phyloP scores from a whole-genome alignment of 2,329 filamentous ascomycete species.

The Fusarium albosuccineum region DNA sequence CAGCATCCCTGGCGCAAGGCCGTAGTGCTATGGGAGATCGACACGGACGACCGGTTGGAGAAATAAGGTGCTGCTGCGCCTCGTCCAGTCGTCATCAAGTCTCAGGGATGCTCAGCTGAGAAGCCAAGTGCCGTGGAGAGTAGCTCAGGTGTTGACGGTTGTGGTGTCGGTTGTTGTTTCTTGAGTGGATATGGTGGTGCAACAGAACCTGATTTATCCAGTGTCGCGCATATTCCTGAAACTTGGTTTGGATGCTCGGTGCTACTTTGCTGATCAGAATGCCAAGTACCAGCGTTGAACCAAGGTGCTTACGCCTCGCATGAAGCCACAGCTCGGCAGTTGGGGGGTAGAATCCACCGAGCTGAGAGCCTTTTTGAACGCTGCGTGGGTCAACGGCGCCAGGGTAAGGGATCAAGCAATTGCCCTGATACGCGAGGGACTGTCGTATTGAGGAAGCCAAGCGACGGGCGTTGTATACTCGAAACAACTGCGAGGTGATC shows the following conservation, averaged over 20 bases:
- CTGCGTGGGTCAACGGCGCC: conserved; percentile 11
- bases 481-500: conserved; percentile 27
- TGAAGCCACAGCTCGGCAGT: conserved; percentile 43
- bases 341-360: conserved; percentile 20
- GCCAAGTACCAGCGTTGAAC: conserved; percentile 26
- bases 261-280: conserved; percentile 19
- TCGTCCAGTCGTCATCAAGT: conserved; percentile 35
- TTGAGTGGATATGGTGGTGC: conserved; percentile 3
- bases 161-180: conserved; percentile 3
- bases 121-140: conserved; percentile 5
- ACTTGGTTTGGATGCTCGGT: conserved; percentile 30
- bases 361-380: conserved; percentile 3
- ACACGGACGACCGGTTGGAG: conserved; percentile 17
- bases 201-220: conserved; percentile 13
- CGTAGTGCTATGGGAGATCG: conserved; percentile 40
- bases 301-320: conserved; percentile 43
- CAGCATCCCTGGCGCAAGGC: conserved; percentile 20
- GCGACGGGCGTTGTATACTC: conserved; percentile 31
- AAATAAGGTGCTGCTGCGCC: conserved; percentile 39
- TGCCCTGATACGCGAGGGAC: conserved; percentile 24
- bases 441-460: not conserved
- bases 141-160: conserved; percentile 19
- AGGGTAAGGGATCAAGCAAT: conserved; percentile 2
- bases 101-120: conserved; percentile 5
- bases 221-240: conserved; percentile 34